phyloP scores from a whole-genome alignment of 805 yeast genomes.

The Sugiyamaella qingdaonensis region DNA sequence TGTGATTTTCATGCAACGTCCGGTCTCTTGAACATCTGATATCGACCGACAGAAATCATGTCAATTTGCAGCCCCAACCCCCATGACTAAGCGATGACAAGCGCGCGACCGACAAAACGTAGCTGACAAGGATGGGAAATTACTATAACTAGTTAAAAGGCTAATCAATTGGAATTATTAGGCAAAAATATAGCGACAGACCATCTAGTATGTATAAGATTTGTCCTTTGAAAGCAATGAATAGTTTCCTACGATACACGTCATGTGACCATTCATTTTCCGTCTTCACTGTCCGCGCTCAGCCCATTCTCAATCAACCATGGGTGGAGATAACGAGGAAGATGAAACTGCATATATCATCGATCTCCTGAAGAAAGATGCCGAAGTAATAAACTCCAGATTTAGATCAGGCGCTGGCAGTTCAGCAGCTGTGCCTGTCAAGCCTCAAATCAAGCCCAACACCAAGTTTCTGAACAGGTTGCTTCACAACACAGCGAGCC shows the following conservation, averaged over 20 bases:
- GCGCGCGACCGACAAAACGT: too few relatives aligned
- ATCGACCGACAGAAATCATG: background rate
- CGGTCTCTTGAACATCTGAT: background rate
- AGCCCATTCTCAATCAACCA: background rate
- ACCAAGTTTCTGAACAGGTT: conserved; percentile 8
- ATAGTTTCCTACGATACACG: too few relatives aligned
- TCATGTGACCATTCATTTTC: too few relatives aligned
- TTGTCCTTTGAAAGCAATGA: too few relatives aligned
- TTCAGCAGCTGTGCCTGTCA: background rate
- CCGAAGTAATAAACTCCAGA: background rate
- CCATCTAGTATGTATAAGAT: too few relatives aligned
- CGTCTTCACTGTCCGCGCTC: background rate
- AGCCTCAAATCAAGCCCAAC: conserved; percentile 2
- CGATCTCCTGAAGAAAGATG: conserved; percentile 15
- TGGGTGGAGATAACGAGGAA: background rate
- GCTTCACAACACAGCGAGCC: conserved; percentile 1
- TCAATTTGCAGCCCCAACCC: conserved; percentile 1
- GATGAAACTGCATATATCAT: conserved; percentile 7
- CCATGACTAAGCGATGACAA: background rate
- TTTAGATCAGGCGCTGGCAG: background rate
- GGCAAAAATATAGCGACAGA: too few relatives aligned
- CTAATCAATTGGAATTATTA: too few relatives aligned
- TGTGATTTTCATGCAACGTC: background rate
- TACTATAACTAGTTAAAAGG: too few relatives aligned
- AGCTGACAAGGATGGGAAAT: too few relatives aligned